These are phyloP conservation scores for Cladorrhinum sp. DNA, from an alignment of 2,329 filamentous ascomycete genomes.

Conservation along the genomic window DNA sequence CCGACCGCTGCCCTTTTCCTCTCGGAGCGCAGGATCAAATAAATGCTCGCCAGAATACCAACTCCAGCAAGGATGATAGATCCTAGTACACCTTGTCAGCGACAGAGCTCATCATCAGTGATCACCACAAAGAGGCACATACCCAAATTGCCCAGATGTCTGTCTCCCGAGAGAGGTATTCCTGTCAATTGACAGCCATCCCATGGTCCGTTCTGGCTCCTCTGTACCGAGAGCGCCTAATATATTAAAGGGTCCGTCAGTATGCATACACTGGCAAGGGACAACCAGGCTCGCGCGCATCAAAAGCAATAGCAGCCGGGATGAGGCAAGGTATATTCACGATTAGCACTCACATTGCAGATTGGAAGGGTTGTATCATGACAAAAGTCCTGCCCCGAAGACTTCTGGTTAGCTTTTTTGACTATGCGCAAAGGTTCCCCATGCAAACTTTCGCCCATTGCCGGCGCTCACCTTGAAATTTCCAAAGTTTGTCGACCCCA, in stretches of 20 bases:
- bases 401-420: slow-evolving; percentile 5
- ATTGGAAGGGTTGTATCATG: slow-evolving; percentile 78
- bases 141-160: slow-evolving; percentile 80
- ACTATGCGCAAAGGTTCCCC: slow-evolving; percentile 11
- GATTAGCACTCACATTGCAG: slow-evolving; percentile 67
- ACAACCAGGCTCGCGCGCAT: not conserved
- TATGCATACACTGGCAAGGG: slow-evolving; percentile 17
- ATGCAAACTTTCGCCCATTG: slow-evolving; percentile 3
- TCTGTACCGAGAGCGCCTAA: slow-evolving; percentile 61
- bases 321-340: not conserved
- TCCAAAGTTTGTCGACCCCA: slow-evolving; percentile 61
- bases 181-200: slow-evolving; percentile 73
- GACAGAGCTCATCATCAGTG: not conserved
- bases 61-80: slow-evolving; percentile 80
- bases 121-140: slow-evolving; percentile 32
- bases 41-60: slow-evolving; percentile 65
- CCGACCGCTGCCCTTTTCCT: slow-evolving; percentile 92
- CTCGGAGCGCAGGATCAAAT: slow-evolving; percentile 77
- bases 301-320: not conserved
- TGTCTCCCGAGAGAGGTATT: slow-evolving; percentile 64
- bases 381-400: slow-evolving; percentile 65
- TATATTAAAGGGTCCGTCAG: slow-evolving; percentile 13
- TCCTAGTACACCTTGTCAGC: slow-evolving; percentile 48
- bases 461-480: slow-evolving; percentile 53
- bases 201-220: slow-evolving; percentile 59